These are phyloP conservation scores for Rhynchospora breviuscula DNA, from an alignment of 176 grass and related monocot species.

Conservation along the genomic window DNA sequence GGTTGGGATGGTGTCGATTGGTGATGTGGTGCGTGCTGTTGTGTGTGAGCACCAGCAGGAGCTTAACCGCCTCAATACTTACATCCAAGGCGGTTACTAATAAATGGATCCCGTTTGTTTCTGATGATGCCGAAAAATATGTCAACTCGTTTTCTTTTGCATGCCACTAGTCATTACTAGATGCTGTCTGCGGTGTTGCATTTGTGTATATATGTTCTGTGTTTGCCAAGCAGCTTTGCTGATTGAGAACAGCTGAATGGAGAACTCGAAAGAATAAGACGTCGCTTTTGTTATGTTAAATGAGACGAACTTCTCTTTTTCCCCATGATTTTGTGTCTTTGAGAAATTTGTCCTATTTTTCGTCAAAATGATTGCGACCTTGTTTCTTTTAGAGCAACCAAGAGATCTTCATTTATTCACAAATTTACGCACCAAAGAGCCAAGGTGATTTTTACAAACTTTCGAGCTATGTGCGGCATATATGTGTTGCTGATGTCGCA, in stretches of 20 bases:
- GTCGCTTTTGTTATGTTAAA: not conserved
- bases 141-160: not conserved
- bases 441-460: not conserved
- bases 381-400: not conserved
- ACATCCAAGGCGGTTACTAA: constrained; percentile 93
- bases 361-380: not conserved
- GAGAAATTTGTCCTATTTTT: not conserved
- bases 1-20: constrained; percentile 98
- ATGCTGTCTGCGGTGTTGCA: not conserved
- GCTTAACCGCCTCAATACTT: constrained; percentile 85
- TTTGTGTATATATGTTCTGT: not conserved
- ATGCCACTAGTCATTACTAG: not conserved
- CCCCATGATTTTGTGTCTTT: not conserved
- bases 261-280: not conserved
- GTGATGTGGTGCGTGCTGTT: constrained; percentile 81
- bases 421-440: not conserved
- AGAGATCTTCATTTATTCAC: not conserved
- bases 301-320: not conserved
- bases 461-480: not conserved
- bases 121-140: constrained; percentile 32
- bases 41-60: constrained; percentile 84
- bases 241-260: constrained; percentile 14
- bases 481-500: not conserved
- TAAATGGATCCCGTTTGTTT: not conserved
- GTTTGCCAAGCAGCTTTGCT: constrained; percentile 6